Percentiles rank a stretch among this genome's conserved stretches.
phyloP scores from a whole-genome alignment of 371 early-diverging fungal species.

The Rhizomucor miehei region DNA sequence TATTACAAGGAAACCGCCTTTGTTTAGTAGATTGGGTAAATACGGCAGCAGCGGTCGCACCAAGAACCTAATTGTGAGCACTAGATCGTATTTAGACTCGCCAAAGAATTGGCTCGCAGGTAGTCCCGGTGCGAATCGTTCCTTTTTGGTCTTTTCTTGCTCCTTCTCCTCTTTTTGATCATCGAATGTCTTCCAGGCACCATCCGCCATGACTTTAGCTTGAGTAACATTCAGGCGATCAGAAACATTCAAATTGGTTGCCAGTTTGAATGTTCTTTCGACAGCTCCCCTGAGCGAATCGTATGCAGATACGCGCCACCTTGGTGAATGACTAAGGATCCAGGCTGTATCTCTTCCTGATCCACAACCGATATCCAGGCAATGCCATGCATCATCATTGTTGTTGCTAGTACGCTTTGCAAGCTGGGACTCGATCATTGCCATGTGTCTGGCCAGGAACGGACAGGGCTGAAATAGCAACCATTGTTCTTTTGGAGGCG shows the following conservation, averaged over 20 bases:
- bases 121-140: slow-evolving; percentile 13
- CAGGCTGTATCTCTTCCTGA: slow-evolving; percentile 44
- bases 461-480: slow-evolving; percentile 35
- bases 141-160: background rate
- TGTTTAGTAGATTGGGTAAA: slow-evolving; percentile 23
- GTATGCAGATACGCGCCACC: slow-evolving; percentile 34
- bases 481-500: slow-evolving; percentile 10
- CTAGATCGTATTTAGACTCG: slow-evolving; percentile 25
- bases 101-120: slow-evolving; percentile 11
- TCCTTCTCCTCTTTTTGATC: background rate
- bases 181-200: slow-evolving; percentile 24
- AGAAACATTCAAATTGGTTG: slow-evolving; percentile 15
- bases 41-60: slow-evolving; percentile 24
- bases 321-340: slow-evolving; percentile 21
- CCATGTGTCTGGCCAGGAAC: slow-evolving; percentile 23
- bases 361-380: slow-evolving; percentile 49
- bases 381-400: slow-evolving; percentile 6
- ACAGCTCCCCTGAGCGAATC: slow-evolving; percentile 35
- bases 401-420: background rate
- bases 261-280: slow-evolving; percentile 25
- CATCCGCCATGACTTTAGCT: slow-evolving; percentile 32
- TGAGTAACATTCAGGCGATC: slow-evolving; percentile 9
- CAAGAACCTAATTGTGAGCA: slow-evolving; percentile 43
- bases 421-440: slow-evolving; percentile 17
- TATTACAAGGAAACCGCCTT: slow-evolving; percentile 38